Percentiles rank a stretch among this genome's conserved stretches.
These are phyloP conservation scores for Tremella mesenterica DNA, from an alignment of 768 basidiomycete species.

Conservation along the genomic window DNA sequence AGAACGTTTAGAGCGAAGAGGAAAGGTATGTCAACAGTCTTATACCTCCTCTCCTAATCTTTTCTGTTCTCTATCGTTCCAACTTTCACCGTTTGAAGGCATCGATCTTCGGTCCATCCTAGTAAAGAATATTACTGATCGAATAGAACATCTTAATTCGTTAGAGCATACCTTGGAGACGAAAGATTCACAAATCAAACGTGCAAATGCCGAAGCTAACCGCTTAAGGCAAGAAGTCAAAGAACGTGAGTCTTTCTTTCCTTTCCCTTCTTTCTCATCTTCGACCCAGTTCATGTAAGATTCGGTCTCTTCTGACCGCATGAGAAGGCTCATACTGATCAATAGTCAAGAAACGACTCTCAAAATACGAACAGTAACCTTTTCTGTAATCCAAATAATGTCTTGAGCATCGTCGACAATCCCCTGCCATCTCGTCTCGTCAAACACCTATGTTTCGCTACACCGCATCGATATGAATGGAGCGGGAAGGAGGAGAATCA, in stretches of 20 bases:
- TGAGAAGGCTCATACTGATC: no score
- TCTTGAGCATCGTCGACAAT: no score
- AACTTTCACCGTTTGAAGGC: neutral
- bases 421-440: no score
- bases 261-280: no score
- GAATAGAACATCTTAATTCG: constrained; percentile 30
- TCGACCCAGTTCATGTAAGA: no score
- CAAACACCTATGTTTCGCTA: no score
- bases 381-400: no score
- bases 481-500: no score
- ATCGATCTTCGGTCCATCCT: neutral
- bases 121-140: neutral
- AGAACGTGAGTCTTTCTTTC: no score
- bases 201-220: constrained; percentile 28
- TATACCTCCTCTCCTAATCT: neutral
- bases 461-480: no score
- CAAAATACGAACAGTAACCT: constrained; percentile 16
- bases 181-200: constrained; percentile 31
- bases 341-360: constrained; percentile 17
- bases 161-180: constrained; percentile 21
- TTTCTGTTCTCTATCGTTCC: neutral
- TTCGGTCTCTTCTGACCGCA: no score
- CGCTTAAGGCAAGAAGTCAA: constrained; percentile 24
- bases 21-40: constrained; percentile 32
- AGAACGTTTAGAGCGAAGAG: constrained; percentile 42